phyloP scores from a whole-genome alignment of 257 asterid species.

The Linderniella brevidens region DNA sequence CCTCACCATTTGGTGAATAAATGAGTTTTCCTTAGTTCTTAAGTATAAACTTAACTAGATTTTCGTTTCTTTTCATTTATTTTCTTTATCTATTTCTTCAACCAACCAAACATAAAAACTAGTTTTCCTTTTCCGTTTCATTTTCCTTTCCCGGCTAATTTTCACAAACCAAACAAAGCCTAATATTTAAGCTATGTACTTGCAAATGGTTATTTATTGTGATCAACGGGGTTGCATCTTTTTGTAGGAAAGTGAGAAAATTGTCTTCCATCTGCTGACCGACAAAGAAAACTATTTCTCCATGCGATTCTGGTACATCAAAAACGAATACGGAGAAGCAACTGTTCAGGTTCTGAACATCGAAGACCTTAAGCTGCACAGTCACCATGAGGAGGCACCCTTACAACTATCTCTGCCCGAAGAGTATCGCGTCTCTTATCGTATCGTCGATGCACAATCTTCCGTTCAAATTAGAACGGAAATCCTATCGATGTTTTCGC shows the following conservation, averaged over 20 bases:
- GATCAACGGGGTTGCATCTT: neutral
- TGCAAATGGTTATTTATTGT: too few relatives aligned
- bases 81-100: too few relatives aligned
- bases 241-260: conserved; percentile 61
- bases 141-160: too few relatives aligned
- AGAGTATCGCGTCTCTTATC: conserved; percentile 77
- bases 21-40: too few relatives aligned
- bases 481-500: conserved; percentile 66
- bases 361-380: conserved; percentile 50
- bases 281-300: conserved; percentile 78
- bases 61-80: conserved; percentile 5
- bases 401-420: conserved; percentile 62
- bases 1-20: too few relatives aligned
- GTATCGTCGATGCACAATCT: conserved; percentile 39
- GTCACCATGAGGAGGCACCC: conserved; percentile 26
- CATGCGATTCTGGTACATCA: conserved; percentile 72
- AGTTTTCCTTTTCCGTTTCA: too few relatives aligned
- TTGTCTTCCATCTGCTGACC: conserved; percentile 84
- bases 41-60: neutral
- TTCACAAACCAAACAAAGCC: conserved; percentile 12
- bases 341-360: conserved; percentile 74
- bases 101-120: too few relatives aligned
- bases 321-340: conserved; percentile 57
- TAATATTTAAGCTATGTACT: neutral
- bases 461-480: conserved; percentile 37